Percentiles rank a stretch among this genome's conserved stretches.
Evolutionary conservation across 2,329 filamentous ascomycete genomes (phyloP).

Genomic region (Phoma sp.): DNA sequence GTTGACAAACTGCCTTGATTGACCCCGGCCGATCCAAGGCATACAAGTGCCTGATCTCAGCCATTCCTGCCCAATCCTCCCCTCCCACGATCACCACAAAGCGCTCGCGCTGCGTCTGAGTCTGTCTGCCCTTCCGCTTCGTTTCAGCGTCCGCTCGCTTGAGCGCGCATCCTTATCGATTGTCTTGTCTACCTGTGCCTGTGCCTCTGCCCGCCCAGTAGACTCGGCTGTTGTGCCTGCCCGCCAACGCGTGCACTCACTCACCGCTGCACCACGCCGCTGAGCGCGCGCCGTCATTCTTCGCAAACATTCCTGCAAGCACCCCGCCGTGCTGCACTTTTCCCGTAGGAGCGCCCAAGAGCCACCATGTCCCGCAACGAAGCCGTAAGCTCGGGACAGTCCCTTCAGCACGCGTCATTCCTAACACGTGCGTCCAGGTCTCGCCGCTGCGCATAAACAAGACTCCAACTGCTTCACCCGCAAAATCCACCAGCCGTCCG

Average conservation of each 20-base stretch:
- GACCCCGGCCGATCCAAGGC: conserved; percentile 8
- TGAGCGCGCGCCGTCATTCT: conserved; percentile 15
- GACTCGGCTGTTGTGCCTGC: neutral
- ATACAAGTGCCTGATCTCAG: conserved; percentile 13
- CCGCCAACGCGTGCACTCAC: neutral
- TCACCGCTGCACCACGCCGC: conserved; percentile 1
- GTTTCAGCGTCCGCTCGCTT: neutral
- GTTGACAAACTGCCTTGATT: conserved; percentile 14
- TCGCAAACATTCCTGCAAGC: conserved; percentile 3
- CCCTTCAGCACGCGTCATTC: neutral
- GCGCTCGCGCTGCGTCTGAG: conserved; percentile 2
- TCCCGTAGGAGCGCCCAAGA: neutral
- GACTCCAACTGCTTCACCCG: conserved; percentile 65
- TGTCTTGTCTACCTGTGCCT: neutral
- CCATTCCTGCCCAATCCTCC: conserved; percentile 12
- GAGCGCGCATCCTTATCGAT: conserved; percentile 15
- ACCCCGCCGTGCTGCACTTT: neutral
- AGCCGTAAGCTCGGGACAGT: conserved; percentile 41
- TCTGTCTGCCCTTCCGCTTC: conserved; percentile 14
- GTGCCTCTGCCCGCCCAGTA: neutral
- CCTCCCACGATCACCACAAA: conserved; percentile 10
- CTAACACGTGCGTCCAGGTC: conserved; percentile 58
- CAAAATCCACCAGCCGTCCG: conserved; percentile 67
- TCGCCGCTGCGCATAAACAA: conserved; percentile 83
- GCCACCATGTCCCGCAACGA: conserved; percentile 49